A percentile compares a stretch with the other conserved stretches of the same genome.
phyloP scores from a whole-genome alignment of 2,329 filamentous ascomycete genomes.

The Macrophomina phaseolina region DNA sequence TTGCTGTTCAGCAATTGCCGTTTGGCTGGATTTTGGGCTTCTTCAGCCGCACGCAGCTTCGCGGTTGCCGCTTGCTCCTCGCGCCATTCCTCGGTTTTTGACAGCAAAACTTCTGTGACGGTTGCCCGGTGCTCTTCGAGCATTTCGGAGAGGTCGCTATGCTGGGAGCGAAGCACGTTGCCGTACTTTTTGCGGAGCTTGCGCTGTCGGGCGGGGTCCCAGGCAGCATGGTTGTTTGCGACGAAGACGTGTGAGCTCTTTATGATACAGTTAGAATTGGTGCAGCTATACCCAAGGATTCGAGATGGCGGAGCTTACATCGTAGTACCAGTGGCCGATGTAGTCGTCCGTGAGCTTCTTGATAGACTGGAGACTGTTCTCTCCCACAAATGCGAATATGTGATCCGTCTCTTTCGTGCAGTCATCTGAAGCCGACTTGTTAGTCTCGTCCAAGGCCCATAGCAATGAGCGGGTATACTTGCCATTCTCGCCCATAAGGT shows the following conservation, averaged over 20 bases:
- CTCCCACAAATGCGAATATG: conserved; percentile 81
- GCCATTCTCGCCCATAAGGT: conserved; percentile 80
- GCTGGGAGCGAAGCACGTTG: conserved; percentile 53
- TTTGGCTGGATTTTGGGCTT: conserved; percentile 3
- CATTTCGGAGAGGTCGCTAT: conserved; percentile 61
- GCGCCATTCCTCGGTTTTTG: conserved; percentile 48
- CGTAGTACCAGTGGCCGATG: conserved; percentile 84
- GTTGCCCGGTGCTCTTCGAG: conserved; percentile 58
- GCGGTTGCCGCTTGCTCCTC: conserved; percentile 11
- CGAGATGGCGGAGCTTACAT: conserved; percentile 47
- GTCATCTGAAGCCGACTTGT: conserved; percentile 46
- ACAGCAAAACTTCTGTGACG: conserved; percentile 54
- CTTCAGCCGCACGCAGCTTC: neutral
- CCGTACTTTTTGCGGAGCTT: conserved; percentile 65
- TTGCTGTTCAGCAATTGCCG: neutral
- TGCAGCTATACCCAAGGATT: too few relatives aligned
- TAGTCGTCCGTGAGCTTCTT: conserved; percentile 69
- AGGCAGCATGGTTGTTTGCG: conserved; percentile 75
- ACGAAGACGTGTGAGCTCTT: conserved; percentile 80
- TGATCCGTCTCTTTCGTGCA: conserved; percentile 72
- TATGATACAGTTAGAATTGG: neutral
- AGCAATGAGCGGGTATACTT: conserved; percentile 38
- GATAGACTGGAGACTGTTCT: conserved; percentile 76
- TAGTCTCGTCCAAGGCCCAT: conserved; percentile 40
- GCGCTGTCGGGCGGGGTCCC: conserved; percentile 64